phyloP scores from a whole-genome alignment of 495 filamentous ascomycete genomes.

The Neurospora intermedia region DNA sequence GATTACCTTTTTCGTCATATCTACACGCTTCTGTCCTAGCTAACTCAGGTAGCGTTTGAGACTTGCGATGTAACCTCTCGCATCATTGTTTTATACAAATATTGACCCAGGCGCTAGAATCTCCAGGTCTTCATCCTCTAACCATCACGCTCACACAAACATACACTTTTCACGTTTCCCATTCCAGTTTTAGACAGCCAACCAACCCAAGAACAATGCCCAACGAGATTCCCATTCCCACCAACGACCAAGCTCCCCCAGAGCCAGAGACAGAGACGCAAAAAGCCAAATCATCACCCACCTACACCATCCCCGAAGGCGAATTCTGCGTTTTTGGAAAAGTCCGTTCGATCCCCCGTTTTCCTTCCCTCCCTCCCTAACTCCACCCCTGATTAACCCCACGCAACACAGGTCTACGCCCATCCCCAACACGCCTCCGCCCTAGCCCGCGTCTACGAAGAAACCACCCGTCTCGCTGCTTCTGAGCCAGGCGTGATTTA shows the following conservation, averaged over 20 bases:
- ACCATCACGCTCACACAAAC: background rate
- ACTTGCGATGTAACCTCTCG: background rate
- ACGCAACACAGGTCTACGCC: conserved; percentile 15
- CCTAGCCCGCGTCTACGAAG: conserved; percentile 23
- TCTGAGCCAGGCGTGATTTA: conserved; percentile 25
- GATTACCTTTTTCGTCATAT: too few relatives aligned
- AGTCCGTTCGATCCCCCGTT: too few relatives aligned
- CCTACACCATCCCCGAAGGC: background rate
- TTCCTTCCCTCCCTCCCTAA: too few relatives aligned
- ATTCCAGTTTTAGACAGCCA: too few relatives aligned
- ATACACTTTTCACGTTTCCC: too few relatives aligned
- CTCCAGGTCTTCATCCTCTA: background rate
- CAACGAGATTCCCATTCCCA: background rate
- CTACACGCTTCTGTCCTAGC: background rate
- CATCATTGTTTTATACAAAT: background rate
- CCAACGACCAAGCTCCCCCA: background rate
- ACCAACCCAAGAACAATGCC: background rate
- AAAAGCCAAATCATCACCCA: background rate
- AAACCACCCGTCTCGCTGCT: conserved; percentile 21
- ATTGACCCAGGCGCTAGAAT: background rate
- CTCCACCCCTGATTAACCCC: too few relatives aligned
- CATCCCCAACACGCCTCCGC: conserved; percentile 26
- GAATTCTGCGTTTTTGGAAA: conserved; percentile 10
- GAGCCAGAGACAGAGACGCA: background rate
- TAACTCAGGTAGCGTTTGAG: too few relatives aligned